These are phyloP conservation scores for Ballota nigra DNA, from an alignment of 257 asterid genomes.

Conservation along the genomic window DNA sequence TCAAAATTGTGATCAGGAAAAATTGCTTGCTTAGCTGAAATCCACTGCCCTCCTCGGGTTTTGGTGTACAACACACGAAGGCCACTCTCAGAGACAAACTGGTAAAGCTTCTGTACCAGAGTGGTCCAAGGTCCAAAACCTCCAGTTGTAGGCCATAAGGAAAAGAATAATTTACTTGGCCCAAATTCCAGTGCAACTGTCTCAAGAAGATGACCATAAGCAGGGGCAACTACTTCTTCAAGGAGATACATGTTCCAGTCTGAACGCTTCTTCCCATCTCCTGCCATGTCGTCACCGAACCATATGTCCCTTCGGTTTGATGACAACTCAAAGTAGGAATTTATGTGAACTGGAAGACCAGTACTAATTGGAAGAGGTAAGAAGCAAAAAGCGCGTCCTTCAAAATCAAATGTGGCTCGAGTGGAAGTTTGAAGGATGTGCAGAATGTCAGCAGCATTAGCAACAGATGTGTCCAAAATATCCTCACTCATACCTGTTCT, in stretches of 20 bases:
- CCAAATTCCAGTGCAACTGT: constrained; percentile 76
- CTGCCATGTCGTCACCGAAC: constrained; percentile 98
- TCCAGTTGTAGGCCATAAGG: constrained; percentile 75
- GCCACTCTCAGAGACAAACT: constrained; percentile 61
- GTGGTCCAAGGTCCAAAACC: constrained; percentile 89
- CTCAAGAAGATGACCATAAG: constrained; percentile 87
- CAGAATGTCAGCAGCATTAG: constrained; percentile 45
- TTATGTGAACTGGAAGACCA: constrained; percentile 89
- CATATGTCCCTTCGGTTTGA: constrained; percentile 96
- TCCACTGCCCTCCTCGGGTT: constrained; percentile 93
- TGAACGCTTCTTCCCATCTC: constrained; percentile 93
- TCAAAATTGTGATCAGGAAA: constrained; percentile 84
- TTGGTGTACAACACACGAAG: constrained; percentile 75
- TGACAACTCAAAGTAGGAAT: constrained; percentile 92
- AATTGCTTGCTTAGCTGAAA: constrained; percentile 83
- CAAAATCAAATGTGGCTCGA: constrained; percentile 45
- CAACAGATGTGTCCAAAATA: constrained; percentile 32
- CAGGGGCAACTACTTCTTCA: constrained; percentile 91
- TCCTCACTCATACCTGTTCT: constrained; percentile 28
- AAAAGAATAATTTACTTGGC: constrained; percentile 72
- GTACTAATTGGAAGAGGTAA: constrained; percentile 90
- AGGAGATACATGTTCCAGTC: constrained; percentile 93
- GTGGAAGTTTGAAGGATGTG: constrained; percentile 39
- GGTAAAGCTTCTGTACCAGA: constrained; percentile 71
- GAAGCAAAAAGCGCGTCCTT: constrained; percentile 95